Evolutionary conservation across 768 basidiomycete species (phyloP), one percentile per base, ranked within the genome.

Genomic region (Panellus pusillus): DNA sequence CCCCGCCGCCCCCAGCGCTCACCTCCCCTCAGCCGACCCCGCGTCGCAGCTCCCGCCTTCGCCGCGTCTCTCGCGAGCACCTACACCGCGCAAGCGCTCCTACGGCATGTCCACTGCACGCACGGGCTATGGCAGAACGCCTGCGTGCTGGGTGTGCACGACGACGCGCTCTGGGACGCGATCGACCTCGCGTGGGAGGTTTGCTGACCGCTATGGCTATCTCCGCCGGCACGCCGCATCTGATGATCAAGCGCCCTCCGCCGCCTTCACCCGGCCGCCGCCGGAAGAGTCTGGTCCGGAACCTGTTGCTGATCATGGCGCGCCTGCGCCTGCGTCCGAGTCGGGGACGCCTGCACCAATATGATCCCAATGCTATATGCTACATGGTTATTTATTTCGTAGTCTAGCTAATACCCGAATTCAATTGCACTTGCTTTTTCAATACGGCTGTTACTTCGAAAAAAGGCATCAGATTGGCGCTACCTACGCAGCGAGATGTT

Each of bases 61-160:
- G 74, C 75, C 0, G 61, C 54, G 12, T 57, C 64, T 19, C 60
- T 81, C 6, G 75, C 73, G 3, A 54, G 60, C 62, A 77, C 72
- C 20, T 80, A 71, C 63, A 74, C 76, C 35, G 50, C 72, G 35
- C 73, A 71, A 27, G 77, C 74, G 13, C 72, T 90, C 8, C 67
- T 86, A 42, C 70, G 72, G 36, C 74, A 79, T 48, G 70, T 78
- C 6, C 67, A 72, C 47, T 70, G 65, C 32, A 77, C 89, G 35
- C 78, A 84, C 51, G 88, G 84, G 7, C 66, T 91, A 29, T 92
- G 88, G 87, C 75, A 79, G 53, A 91, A 91, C 63, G 79, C 78
- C 3, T 83, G 82, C 54, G 79, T 80, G 18, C 74, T 92, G n/a
- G 88, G 88, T 3, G 68, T 91, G 2, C 79, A 77, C 47, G 85